A percentile compares a stretch with the other conserved stretches of the same genome.
Evolutionary conservation across 2,329 filamentous ascomycete genomes (phyloP).

Genomic region (Alternaria sp.): DNA sequence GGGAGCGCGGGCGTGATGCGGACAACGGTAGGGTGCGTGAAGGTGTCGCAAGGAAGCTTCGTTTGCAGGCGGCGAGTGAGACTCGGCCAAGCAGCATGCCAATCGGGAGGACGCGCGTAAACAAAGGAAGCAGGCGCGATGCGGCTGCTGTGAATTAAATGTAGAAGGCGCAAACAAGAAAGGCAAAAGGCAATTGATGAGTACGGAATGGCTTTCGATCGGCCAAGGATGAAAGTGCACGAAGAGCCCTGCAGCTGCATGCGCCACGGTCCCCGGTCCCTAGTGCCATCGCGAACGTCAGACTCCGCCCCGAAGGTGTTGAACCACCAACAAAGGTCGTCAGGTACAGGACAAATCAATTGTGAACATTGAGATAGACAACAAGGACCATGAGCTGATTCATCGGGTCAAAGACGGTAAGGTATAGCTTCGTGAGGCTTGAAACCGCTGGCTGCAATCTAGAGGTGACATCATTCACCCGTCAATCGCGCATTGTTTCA

Average conservation of each 20-base stretch:
- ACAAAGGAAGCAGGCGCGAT: slow-evolving; percentile 5
- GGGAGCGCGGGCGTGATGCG: slow-evolving; percentile 10
- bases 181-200: slow-evolving; percentile 3
- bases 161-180: slow-evolving; percentile 4
- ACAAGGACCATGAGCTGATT: background rate
- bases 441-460: background rate
- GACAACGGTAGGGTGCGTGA: slow-evolving; percentile 11
- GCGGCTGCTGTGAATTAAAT: slow-evolving; percentile 9
- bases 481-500: background rate
- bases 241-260: slow-evolving; percentile 25
- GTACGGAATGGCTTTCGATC: background rate
- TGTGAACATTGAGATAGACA: background rate
- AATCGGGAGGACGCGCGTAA: slow-evolving; percentile 6
- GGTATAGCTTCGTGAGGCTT: background rate
- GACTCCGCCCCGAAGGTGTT: background rate
- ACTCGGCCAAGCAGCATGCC: slow-evolving; percentile 41
- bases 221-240: slow-evolving; percentile 10
- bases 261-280: slow-evolving; percentile 9
- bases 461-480: background rate
- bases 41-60: slow-evolving; percentile 28
- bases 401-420: background rate
- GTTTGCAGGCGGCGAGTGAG: slow-evolving; percentile 38
- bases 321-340: background rate
- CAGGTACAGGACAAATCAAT: background rate
- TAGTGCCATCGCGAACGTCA: slow-evolving; percentile 5